phyloP scores from a whole-genome alignment of 306 rosid species.

The Castanea mollissima region DNA sequence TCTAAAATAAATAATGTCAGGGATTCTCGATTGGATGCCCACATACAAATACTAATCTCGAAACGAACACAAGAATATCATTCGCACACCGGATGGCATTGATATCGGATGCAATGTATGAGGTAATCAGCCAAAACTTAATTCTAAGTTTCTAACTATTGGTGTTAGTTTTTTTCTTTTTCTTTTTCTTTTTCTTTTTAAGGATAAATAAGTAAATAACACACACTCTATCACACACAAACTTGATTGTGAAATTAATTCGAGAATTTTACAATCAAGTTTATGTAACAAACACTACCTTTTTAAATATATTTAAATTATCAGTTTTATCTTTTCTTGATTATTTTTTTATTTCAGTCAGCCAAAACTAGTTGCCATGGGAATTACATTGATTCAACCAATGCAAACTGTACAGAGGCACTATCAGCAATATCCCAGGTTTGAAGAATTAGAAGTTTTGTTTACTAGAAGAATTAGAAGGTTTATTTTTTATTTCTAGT shows the following conservation, averaged over 20 bases:
- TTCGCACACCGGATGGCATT: slow-evolving; percentile 24
- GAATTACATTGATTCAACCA: slow-evolving; percentile 11
- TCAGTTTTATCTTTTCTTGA: no score
- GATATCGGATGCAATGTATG: slow-evolving; percentile 17
- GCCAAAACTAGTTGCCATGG: slow-evolving; percentile 23
- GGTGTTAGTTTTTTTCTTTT: no score
- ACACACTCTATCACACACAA: no score
- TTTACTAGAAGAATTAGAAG: not conserved
- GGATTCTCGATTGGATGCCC: slow-evolving; percentile 20
- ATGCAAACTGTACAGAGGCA: not conserved
- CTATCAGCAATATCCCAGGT: not conserved
- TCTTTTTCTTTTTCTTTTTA: no score
- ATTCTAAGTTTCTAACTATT: no score
- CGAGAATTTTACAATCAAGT: no score
- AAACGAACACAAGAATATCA: slow-evolving; percentile 5
- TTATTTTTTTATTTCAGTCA: slow-evolving; percentile 1
- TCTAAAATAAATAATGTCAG: not conserved
- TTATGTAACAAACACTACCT: no score
- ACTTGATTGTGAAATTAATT: no score
- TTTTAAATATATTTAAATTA: no score
- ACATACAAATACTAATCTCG: slow-evolving; percentile 11
- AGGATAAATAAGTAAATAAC: no score
- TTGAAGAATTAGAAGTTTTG: not conserved
- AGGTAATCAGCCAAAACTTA: not conserved
- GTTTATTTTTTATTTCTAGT: not conserved